These are phyloP conservation scores for Linderniella brevidens DNA, from an alignment of 257 asterid species.

Conservation along the genomic window DNA sequence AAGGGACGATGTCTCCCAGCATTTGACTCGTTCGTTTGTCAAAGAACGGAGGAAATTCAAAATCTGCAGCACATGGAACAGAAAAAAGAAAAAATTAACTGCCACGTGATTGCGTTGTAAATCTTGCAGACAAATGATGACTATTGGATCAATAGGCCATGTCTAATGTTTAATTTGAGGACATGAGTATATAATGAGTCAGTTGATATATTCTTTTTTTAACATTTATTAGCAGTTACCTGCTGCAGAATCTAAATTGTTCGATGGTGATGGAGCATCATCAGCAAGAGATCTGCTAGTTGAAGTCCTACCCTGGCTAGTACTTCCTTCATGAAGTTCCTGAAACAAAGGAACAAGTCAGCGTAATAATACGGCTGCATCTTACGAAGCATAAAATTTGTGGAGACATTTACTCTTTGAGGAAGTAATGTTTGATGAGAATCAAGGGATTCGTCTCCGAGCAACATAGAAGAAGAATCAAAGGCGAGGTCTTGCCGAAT, in stretches of 20 bases:
- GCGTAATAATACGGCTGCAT: constrained; percentile 18
- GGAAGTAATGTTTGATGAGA: constrained; percentile 18
- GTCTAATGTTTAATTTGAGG: no score
- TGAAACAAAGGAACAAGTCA: not conserved
- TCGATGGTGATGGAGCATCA: constrained; percentile 26
- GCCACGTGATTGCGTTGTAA: not conserved
- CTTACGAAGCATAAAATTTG: constrained; percentile 14
- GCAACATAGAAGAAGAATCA: constrained; percentile 17
- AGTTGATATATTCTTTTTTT: constrained; percentile 28
- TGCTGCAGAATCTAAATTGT: constrained; percentile 20
- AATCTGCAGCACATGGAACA: constrained; percentile 21
- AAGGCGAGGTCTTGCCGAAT: constrained; percentile 17
- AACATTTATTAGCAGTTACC: no score
- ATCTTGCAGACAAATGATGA: not conserved
- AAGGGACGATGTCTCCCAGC: constrained; percentile 73
- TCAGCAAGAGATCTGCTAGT: constrained; percentile 15
- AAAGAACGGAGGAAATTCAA: constrained; percentile 37
- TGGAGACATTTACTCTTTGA: constrained; percentile 21
- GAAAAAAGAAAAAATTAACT: constrained; percentile 7
- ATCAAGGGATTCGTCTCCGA: constrained; percentile 20
- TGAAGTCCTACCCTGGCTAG: constrained; percentile 10
- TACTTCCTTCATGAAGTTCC: constrained; percentile 8
- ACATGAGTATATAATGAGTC: not conserved
- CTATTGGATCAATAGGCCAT: no score
- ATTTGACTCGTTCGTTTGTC: constrained; percentile 57